Evolutionary conservation across 1,284 basidiomycete genomes (phyloP).

Genomic region (Cryptococcus floricola): DNA sequence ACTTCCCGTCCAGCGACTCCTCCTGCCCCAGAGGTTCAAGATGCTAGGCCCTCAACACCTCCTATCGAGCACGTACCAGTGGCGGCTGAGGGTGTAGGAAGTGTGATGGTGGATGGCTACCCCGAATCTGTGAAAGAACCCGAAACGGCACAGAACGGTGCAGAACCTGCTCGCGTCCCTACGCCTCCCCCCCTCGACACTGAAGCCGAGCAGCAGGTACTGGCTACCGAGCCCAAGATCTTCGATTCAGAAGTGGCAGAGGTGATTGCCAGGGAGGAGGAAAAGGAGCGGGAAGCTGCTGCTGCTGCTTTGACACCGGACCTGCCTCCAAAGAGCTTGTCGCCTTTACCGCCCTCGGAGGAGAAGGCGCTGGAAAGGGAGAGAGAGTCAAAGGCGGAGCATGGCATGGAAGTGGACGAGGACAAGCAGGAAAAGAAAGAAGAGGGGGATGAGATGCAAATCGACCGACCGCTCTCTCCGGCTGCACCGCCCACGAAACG

Average conservation of each 20-base stretch:
- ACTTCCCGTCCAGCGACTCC: conserved; percentile 1
- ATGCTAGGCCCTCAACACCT: not conserved
- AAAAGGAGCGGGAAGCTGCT: conserved; percentile 23
- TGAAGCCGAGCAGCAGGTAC: not conserved
- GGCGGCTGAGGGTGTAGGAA: conserved; percentile 10
- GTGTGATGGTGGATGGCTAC: conserved; percentile 20
- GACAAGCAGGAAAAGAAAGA: conserved; percentile 7
- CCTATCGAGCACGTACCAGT: not conserved
- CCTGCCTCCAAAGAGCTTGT: conserved; percentile 12
- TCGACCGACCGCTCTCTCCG: not conserved
- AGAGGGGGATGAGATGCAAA: not conserved
- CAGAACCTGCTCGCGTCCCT: not conserved
- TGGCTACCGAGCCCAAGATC: conserved; percentile 15
- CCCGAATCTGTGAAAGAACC: conserved; percentile 3
- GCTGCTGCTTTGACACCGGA: conserved; percentile 15
- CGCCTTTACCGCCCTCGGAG: conserved; percentile 11
- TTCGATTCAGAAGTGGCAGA: conserved; percentile 24
- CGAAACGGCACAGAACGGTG: not conserved
- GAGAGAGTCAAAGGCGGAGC: not conserved
- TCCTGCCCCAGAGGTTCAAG: not conserved
- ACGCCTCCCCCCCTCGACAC: not conserved
- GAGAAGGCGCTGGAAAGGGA: not conserved
- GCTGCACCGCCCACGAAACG: not conserved
- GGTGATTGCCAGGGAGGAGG: conserved; percentile 24
- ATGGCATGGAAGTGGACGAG: conserved; percentile 4